Conservation (phyloP, 139 green algal species). For the Asterochloris erici region DNA sequence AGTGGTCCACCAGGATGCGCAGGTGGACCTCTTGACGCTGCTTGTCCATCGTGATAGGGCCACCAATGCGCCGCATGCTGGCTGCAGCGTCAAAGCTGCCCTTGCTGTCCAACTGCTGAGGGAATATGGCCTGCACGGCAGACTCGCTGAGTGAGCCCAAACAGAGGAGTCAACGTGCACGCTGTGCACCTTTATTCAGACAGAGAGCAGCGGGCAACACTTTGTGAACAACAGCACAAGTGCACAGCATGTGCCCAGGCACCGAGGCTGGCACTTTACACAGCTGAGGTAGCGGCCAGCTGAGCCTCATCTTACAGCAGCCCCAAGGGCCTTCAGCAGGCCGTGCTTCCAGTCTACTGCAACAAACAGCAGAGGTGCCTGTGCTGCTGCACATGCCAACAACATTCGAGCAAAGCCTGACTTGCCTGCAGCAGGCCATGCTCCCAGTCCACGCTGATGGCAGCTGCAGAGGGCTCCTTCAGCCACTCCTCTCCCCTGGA, state of each 20-base stretch:
- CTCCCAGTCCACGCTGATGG: slow-evolving; percentile 24
- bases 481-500: background rate
- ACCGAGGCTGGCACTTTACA: background rate
- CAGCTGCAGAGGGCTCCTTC: slow-evolving; percentile 5
- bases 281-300: background rate
- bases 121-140: slow-evolving; percentile 13
- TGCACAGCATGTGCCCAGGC: background rate
- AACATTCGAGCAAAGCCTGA: background rate
- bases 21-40: slow-evolving; percentile 1
- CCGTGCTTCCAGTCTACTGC: background rate
- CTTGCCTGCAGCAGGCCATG: slow-evolving; percentile 7
- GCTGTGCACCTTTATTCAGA: background rate
- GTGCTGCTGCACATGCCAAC: background rate
- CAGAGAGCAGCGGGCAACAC: background rate
- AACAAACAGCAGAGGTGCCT: background rate
- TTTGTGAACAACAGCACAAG: background rate
- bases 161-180: background rate
- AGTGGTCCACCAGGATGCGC: slow-evolving; percentile 31
- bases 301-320: background rate
- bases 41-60: background rate
- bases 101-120: slow-evolving; percentile 1
- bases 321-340: background rate
- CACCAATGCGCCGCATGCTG: slow-evolving; percentile 13
- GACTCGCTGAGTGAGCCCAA: background rate
- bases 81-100: slow-evolving; percentile 5